Base-by-base conservation (phyloP, 257 asterid genomes). In the Jacaranda mimosifolia region DNA sequence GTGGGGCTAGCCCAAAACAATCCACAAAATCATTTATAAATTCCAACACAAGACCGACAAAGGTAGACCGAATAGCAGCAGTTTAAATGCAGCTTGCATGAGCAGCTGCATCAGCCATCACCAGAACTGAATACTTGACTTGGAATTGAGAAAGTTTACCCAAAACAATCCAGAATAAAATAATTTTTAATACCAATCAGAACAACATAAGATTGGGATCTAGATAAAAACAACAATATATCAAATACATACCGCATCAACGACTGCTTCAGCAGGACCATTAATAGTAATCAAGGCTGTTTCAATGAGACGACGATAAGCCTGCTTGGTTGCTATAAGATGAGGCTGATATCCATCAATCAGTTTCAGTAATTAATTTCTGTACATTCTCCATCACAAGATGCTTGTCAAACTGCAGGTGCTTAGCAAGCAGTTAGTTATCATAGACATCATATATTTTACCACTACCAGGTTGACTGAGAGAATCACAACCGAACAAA, bases 391-490 rank as follows among this genome's bases (percentile, higher is more conserved):
- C 99, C 97, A 93, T 93, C 14, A 98, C 91, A 79, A 91, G 99
- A 71, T 93, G 98, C 83, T 93, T 95, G 84, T 95, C 98, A 82
- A 95, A 95, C 80, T 95, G 99, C 88, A 95, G 73, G 74, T 98
- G 90, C 88, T 95, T 95, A 80, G 99, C 97, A 39, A 98, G 99
- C 67, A 95, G 91, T 81, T 91, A 98, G 85, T 91, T 95, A 70
- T 95, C 97, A 57, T 93, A 95, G 73, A 95, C 97, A 66, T 90
- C 82, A 77, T 93, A 95, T 76, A 95, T 86, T 88, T 95, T 95
- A 79, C 93, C 99, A 83, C 99, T 98, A 72, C 99, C 98, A 17
- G 99, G 90, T 72, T 98, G 99, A 70, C 99, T 93, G 97, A 86
- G 32, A 83, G 63, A 74, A 80, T 72, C 53, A 76, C 18, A 43